Conservation (phyloP, 2,329 filamentous ascomycete species). For the Epichloe uncinata region DNA sequence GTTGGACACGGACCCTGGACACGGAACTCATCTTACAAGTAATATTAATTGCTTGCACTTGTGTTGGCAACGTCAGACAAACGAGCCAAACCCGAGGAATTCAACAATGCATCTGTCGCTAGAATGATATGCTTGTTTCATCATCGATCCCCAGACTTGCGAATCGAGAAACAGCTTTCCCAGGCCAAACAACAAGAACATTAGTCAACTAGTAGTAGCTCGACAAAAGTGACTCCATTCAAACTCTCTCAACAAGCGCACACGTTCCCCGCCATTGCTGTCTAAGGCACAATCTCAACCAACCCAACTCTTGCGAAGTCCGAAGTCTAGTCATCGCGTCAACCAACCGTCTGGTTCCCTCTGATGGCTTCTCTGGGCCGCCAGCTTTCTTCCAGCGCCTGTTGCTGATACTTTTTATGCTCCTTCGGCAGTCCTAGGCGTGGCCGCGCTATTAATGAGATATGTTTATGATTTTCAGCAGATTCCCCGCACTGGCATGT, state of each 20-base stretch:
- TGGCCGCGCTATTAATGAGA: slow-evolving; percentile 21
- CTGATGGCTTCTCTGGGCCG: background rate
- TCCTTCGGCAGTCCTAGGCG: slow-evolving; percentile 2
- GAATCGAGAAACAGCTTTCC: slow-evolving; percentile 6
- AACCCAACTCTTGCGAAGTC: background rate
- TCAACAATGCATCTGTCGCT: background rate
- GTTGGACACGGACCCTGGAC: no score
- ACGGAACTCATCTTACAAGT: no score
- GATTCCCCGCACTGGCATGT: slow-evolving; percentile 19
- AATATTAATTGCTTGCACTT: no score
- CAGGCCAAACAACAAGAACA: slow-evolving; percentile 8
- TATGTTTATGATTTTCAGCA: slow-evolving; percentile 23
- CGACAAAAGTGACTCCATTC: slow-evolving; percentile 1
- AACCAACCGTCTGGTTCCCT: background rate
- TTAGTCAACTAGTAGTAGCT: background rate
- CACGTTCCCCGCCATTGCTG: slow-evolving; percentile 3
- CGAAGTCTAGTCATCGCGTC: background rate
- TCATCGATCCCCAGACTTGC: background rate
- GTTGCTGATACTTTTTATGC: background rate
- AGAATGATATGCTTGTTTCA: background rate
- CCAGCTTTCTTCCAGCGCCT: background rate
- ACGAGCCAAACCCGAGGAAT: background rate
- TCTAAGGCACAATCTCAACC: background rate
- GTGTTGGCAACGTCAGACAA: no score
- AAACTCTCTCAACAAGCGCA: slow-evolving; percentile 2